Conservation (phyloP, 2,329 filamentous ascomycete genomes). For the Rasamsonia emersonii region DNA sequence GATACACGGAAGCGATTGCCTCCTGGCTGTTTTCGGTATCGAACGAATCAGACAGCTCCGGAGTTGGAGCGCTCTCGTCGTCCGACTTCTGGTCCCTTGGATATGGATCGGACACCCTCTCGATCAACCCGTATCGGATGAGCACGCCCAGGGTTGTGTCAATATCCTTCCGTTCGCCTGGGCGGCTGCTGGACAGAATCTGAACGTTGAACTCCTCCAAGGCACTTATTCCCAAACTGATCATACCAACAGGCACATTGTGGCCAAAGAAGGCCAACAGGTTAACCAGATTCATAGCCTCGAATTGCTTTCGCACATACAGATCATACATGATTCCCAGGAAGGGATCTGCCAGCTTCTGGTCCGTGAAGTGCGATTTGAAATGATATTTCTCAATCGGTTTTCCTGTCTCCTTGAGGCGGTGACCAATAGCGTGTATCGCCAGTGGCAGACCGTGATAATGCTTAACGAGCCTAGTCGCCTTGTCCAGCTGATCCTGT, state of each 20-base stretch:
- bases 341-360: conserved; percentile 44
- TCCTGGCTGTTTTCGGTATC: conserved; percentile 28
- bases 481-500: conserved; percentile 47
- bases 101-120: conserved; percentile 30
- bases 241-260: conserved; percentile 57
- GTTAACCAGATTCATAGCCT: conserved; percentile 57
- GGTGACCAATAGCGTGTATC: conserved; percentile 57
- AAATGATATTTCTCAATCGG: conserved; percentile 52
- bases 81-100: conserved; percentile 3
- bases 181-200: conserved; percentile 28
- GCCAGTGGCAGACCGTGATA: conserved; percentile 60
- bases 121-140: conserved; percentile 39
- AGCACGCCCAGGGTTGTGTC: conserved; percentile 38
- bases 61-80: conserved; percentile 1
- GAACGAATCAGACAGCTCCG: conserved; percentile 22
- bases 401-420: conserved; percentile 53
- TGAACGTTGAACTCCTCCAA: conserved; percentile 25
- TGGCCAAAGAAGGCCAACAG: conserved; percentile 58
- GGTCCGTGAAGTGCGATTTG: conserved; percentile 48
- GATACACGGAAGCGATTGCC: conserved; percentile 22
- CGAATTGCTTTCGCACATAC: conserved; percentile 30
- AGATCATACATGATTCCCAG: conserved; percentile 42
- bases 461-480: conserved; percentile 53
- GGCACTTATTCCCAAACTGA: conserved; percentile 44
- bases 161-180: conserved; percentile 30